Evolutionary conservation across 345 rosid genomes (phyloP).

Genomic region (Cardamine occulta): DNA sequence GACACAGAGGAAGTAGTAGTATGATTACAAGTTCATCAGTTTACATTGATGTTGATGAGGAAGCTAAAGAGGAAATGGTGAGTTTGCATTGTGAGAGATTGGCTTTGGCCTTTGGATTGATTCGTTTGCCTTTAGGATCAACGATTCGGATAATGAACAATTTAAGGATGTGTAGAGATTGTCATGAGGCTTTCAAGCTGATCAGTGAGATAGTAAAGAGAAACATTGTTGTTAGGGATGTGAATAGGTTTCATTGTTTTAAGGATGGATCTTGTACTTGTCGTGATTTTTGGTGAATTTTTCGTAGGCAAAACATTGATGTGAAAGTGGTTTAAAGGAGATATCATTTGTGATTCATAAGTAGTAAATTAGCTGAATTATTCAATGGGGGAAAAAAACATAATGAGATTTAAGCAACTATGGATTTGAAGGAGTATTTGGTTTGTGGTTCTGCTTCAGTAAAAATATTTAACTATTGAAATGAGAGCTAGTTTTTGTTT

Average conservation of each 20-base stretch:
- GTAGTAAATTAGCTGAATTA: no score
- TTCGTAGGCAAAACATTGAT: background rate
- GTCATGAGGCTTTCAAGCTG: constrained; percentile 73
- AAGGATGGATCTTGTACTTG: constrained; percentile 62
- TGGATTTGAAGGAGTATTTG: no score
- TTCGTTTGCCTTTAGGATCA: constrained; percentile 51
- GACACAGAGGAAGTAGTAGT: constrained; percentile 49
- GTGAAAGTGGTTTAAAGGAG: background rate
- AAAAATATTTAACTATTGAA: background rate
- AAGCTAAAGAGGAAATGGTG: constrained; percentile 59
- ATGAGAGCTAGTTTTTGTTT: background rate
- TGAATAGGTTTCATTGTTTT: constrained; percentile 78
- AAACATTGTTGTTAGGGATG: constrained; percentile 70
- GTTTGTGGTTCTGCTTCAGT: no score
- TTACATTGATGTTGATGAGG: constrained; percentile 68
- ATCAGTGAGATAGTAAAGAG: constrained; percentile 63
- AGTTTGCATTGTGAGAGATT: constrained; percentile 74
- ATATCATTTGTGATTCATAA: background rate
- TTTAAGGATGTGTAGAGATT: constrained; percentile 75
- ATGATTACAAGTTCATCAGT: constrained; percentile 58
- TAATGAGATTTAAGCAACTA: no score
- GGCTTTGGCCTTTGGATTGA: constrained; percentile 66
- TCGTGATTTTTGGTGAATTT: constrained; percentile 63
- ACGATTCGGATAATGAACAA: constrained; percentile 67
- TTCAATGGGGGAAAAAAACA: no score